Evolutionary conservation across 495 filamentous ascomycete genomes (phyloP), one percentile per base, ranked within the genome.

Genomic region (Rostrohypoxylon terebratum): DNA sequence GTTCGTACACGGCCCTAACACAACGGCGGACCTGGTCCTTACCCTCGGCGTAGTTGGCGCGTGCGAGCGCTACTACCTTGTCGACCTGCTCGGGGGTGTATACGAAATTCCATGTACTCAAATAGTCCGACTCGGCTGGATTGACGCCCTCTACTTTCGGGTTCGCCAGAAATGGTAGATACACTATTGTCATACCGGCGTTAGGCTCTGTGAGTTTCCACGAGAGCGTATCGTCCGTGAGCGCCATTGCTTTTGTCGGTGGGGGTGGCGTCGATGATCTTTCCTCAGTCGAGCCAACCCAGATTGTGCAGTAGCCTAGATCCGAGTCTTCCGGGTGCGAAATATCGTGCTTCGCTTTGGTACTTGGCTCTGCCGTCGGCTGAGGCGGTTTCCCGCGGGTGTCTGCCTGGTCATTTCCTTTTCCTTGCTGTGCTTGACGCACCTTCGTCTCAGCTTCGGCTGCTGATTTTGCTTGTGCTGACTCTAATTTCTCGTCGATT

Each of bases 31-130:
- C 90, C 80, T 90, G 89, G 45, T 92, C 91, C 61, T 87, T 84
- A 0, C 96, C 93, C 77, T 96, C 91, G 4, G 84, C 85, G 69
- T 92, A 99, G 79, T 99, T 99, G 2, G 93, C 93, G 66, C 89
- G 87, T 0, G 96, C 94, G 7, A 99, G 86, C 20, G 87, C 86
- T 8, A 96, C 90, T 0, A 95, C 91, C 21, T 87, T 85, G 59
- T 97, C 94, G 51, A 98, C 85, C 75, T 98, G 90, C 63, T 93
- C 87, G 0, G 94, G 92, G 36, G 92, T 94, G 80, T 97, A 98
- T 47, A 97, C 89, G 77, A 98, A 98, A 78, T 98, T 99, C 96
- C 96, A 98, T 1, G 96, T 99, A 72, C 89, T 92, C 80, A 98
- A 87, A 83, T 94, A 99, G 55, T 94, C 92, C 64, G 87, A 89